Percentiles rank a stretch among this genome's conserved stretches.
These are phyloP conservation scores for Hypoxylon intermedium DNA, from an alignment of 495 filamentous ascomycete species.

Conservation along the genomic window DNA sequence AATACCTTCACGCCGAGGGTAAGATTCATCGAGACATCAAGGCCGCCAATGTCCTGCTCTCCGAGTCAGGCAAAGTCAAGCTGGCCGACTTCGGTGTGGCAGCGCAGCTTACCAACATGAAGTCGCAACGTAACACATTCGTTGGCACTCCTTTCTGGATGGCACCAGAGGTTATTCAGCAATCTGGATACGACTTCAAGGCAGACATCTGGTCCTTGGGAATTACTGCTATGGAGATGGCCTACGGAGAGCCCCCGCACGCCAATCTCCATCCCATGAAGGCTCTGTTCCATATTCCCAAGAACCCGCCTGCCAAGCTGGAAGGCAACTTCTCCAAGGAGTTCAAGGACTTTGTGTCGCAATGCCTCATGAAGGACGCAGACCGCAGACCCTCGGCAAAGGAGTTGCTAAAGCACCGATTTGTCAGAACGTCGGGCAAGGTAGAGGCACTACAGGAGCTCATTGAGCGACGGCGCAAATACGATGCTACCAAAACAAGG, in stretches of 20 bases:
- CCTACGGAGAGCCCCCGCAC: conserved; percentile 90
- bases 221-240: conserved; percentile 94
- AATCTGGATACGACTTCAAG: conserved; percentile 95
- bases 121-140: conserved; percentile 96
- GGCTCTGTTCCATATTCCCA: conserved; percentile 95
- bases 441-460: conserved; percentile 85
- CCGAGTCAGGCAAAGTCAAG: conserved; percentile 90
- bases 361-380: conserved; percentile 90
- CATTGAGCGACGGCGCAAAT: conserved; percentile 82
- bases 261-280: conserved; percentile 97
- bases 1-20: conserved; percentile 92
- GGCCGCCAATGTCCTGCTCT: conserved; percentile 89
- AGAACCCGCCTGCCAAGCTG: conserved; percentile 82
- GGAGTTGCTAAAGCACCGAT: conserved; percentile 88
- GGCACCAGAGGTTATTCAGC: conserved; percentile 98
- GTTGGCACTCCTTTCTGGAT: conserved; percentile 99
- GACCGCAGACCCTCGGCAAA: conserved; percentile 83
- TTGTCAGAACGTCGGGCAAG: conserved; percentile 84
- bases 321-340: conserved; percentile 88
- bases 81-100: conserved; percentile 98
- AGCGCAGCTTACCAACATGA: conserved; percentile 95
- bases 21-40: conserved; percentile 99
- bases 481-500: conserved; percentile 69
- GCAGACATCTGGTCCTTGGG: conserved; percentile 98
- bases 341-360: conserved; percentile 91